A percentile compares a stretch with the other conserved stretches of the same genome.
Conservation (phyloP, 140 eudicot species). For the Anethum foeniculum region DNA sequence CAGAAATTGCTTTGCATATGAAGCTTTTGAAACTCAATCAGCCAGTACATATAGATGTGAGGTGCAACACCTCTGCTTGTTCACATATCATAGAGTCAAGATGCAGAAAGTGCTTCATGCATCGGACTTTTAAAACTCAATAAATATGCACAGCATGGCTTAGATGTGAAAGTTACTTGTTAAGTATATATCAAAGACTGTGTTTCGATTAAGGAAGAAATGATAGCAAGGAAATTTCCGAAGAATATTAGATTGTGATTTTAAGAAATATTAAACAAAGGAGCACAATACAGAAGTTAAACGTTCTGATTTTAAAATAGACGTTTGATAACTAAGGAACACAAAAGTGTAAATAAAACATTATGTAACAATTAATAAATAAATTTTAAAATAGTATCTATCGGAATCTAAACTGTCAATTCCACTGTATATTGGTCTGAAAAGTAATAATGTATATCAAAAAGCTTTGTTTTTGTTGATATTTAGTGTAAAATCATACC, state of each 20-base stretch:
- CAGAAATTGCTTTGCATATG: not conserved
- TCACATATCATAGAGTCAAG: not conserved
- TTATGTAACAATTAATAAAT: not conserved
- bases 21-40: not conserved
- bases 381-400: not conserved
- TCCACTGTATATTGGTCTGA: not conserved
- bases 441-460: not conserved
- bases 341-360: not conserved
- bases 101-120: not conserved
- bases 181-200: not conserved
- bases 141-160: not conserved
- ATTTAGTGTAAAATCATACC: not conserved
- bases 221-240: not conserved
- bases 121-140: not conserved
- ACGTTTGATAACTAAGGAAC: not conserved
- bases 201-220: not conserved
- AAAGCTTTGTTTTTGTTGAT: not conserved
- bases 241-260: not conserved
- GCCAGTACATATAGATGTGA: not conserved
- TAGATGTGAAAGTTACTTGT: not conserved
- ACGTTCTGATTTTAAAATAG: too few species aligned
- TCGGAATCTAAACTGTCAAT: not conserved
- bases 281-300: not conserved
- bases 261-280: not conserved
- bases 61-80: not conserved